Conservation (phyloP, 139 green algal species). For the Spirogloea muscicola region DNA sequence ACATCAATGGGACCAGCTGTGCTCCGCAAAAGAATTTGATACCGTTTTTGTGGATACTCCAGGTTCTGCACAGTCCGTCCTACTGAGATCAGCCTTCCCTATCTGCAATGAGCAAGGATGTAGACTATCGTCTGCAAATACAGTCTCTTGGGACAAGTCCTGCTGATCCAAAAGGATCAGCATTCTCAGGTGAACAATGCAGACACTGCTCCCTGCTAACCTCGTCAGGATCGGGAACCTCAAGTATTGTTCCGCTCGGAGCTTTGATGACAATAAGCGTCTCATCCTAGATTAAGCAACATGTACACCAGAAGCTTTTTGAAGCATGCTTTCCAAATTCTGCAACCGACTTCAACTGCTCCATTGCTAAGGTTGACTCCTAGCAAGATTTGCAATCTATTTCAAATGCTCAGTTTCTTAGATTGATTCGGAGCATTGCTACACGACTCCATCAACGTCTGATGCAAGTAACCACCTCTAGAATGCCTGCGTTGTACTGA, state of each 20-base stretch:
- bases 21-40: slow-evolving; percentile 34
- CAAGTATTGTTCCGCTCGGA: slow-evolving; percentile 68
- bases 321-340: slow-evolving; percentile 3
- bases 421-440: neutral
- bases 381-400: neutral
- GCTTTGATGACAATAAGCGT: slow-evolving; percentile 80
- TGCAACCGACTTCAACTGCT: neutral
- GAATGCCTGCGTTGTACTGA: too few species aligned
- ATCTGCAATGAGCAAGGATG: neutral
- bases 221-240: slow-evolving; percentile 70
- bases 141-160: neutral
- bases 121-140: neutral
- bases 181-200: neutral
- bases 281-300: slow-evolving; percentile 58
- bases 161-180: neutral
- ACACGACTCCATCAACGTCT: neutral
- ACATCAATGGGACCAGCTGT: slow-evolving; percentile 27
- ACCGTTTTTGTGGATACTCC: slow-evolving; percentile 3
- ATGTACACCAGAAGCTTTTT: slow-evolving; percentile 66
- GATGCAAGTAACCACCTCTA: neutral
- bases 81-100: neutral
- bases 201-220: too few species aligned
- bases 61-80: neutral
- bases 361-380: neutral
- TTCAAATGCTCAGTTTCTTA: neutral